A percentile compares a stretch with the other conserved stretches of the same genome.
Evolutionary conservation across 345 rosid species (phyloP).

Genomic region (Raphanus raphanistrum): DNA sequence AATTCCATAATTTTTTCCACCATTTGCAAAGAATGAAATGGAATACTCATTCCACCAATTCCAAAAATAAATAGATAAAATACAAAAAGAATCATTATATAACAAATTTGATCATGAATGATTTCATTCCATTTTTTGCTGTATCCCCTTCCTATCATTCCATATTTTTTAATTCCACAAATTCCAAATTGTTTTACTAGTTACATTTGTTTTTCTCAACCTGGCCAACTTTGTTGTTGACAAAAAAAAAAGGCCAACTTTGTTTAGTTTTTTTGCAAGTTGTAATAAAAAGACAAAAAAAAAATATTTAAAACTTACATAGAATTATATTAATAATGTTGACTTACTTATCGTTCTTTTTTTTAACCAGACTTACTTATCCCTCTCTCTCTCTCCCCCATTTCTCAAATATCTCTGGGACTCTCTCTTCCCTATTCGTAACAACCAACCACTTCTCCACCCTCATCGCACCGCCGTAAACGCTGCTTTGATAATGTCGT

Average conservation of each 20-base stretch:
- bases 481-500: slow-evolving; percentile 19
- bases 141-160: no score
- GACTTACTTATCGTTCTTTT: neutral
- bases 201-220: neutral
- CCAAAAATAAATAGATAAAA: no score
- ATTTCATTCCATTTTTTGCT: no score
- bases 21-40: no score
- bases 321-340: neutral
- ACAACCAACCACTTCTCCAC: neutral
- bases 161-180: no score
- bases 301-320: neutral
- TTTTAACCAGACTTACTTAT: neutral
- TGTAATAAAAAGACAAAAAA: neutral
- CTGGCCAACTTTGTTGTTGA: neutral
- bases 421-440: neutral
- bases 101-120: no score
- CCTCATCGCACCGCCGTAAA: neutral
- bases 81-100: no score
- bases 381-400: neutral
- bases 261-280: neutral
- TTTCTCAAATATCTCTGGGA: neutral
- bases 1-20: no score
- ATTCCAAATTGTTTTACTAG: no score
- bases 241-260: neutral
- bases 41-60: no score